Evolutionary conservation across 78 protist species (phyloP).

Genomic region (Diacronema lutheri): DNA sequence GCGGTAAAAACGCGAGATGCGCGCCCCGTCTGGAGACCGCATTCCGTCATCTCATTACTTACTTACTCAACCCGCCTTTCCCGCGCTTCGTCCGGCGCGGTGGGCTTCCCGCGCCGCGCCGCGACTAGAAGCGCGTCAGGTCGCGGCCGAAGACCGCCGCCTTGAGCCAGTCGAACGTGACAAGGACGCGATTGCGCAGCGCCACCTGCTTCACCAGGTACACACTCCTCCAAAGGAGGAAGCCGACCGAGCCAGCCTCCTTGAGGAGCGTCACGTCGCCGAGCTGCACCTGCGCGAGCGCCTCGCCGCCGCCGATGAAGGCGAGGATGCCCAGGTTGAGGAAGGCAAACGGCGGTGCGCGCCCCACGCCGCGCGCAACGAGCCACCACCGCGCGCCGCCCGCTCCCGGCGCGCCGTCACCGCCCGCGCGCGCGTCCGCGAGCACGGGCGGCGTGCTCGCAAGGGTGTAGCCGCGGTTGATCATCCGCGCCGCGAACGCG

Average conservation of each 20-base stretch:
- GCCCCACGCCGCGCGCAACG: neutral
- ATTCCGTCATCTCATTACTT: too few relatives aligned
- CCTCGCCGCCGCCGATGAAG: neutral
- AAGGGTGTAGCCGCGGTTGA: neutral
- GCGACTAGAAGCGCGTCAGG: neutral
- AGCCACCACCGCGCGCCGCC: neutral
- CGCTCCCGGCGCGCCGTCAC: neutral
- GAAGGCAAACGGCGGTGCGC: neutral
- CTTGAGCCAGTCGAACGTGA: neutral
- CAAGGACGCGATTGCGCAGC: neutral
- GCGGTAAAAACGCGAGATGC: too few relatives aligned
- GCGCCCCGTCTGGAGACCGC: too few relatives aligned
- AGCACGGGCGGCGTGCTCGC: neutral
- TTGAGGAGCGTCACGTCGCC: neutral
- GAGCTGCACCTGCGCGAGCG: neutral
- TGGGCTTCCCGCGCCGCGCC: too few relatives aligned
- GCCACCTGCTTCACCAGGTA: constrained; percentile 2
- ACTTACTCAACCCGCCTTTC: too few relatives aligned
- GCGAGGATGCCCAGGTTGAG: neutral
- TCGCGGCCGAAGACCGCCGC: neutral
- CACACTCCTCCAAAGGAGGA: neutral
- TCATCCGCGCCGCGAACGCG: neutral
- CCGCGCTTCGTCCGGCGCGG: too few relatives aligned
- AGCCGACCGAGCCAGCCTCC: neutral
- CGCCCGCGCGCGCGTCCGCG: neutral